phyloP scores from a whole-genome alignment of 768 basidiomycete species.

The Leucosporidium yakuticum region DNA sequence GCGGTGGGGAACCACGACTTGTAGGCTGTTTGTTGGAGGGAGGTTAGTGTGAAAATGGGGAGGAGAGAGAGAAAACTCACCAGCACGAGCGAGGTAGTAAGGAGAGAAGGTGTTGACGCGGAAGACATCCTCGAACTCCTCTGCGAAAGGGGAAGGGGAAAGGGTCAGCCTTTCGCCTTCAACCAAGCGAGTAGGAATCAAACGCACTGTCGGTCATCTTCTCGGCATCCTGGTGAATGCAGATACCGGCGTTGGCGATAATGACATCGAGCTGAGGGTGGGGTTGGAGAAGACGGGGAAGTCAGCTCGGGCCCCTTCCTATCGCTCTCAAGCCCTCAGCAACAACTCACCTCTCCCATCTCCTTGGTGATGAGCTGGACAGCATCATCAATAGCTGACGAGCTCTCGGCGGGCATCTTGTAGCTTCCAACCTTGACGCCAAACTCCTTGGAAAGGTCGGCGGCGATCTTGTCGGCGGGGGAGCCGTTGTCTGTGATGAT shows the following conservation, averaged over 20 bases:
- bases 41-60: not conserved
- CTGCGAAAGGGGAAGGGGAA: not conserved
- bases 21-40: not conserved
- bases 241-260: constrained; percentile 41
- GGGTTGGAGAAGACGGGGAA: too few relatives aligned
- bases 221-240: not conserved
- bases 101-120: constrained; percentile 41
- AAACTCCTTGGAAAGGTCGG: constrained; percentile 35
- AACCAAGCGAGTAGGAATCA: too few relatives aligned
- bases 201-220: not conserved
- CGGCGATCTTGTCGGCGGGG: constrained; percentile 32
- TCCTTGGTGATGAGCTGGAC: constrained; percentile 33
- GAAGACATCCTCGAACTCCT: constrained; percentile 37
- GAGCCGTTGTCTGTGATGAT: constrained; percentile 31
- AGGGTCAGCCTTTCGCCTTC: not conserved
- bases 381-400: constrained; percentile 32
- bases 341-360: constrained; percentile 32
- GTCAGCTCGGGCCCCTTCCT: too few relatives aligned
- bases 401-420: constrained; percentile 37
- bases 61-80: not conserved
- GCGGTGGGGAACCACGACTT: constrained; percentile 5
- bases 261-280: constrained; percentile 35
- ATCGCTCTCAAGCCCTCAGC: too few relatives aligned
- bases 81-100: constrained; percentile 40
- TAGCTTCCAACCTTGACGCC: constrained; percentile 38